Evolutionary conservation across 192 early-diverging fungal species (phyloP).

Genomic region (Backusella liffmaniae): DNA sequence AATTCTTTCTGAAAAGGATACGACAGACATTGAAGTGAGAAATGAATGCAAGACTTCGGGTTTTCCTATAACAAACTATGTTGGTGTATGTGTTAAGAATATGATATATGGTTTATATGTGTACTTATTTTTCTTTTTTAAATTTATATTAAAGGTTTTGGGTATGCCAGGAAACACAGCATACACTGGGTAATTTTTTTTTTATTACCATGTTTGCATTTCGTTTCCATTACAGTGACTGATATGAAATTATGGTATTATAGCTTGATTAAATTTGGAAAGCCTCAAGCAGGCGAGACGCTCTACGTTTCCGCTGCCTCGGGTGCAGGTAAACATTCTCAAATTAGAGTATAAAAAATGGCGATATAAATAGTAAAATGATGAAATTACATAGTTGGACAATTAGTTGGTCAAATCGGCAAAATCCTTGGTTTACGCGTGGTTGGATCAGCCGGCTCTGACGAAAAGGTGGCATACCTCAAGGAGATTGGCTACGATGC

Average conservation of each 20-base stretch:
- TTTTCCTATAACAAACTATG: conserved; percentile 55
- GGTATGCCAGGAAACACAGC: conserved; percentile 87
- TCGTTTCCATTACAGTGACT: conserved; percentile 6
- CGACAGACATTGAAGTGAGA: conserved; percentile 26
- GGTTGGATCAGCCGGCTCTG: conserved; percentile 79
- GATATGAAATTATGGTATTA: conserved; percentile 5
- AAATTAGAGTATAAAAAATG: no score
- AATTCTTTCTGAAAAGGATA: conserved; percentile 33
- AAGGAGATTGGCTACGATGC: conserved; percentile 72
- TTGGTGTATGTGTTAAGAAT: conserved; percentile 38
- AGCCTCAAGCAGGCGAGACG: conserved; percentile 81
- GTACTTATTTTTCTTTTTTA: no score
- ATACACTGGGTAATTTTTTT: conserved; percentile 46
- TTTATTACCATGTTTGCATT: neutral
- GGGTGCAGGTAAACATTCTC: conserved; percentile 33
- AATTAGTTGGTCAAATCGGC: conserved; percentile 74
- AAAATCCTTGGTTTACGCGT: conserved; percentile 76
- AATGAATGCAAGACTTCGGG: conserved; percentile 39
- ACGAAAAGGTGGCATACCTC: conserved; percentile 79
- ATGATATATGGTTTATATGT: no score
- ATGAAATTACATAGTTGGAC: conserved; percentile 51
- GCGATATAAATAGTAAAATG: conserved; percentile 10
- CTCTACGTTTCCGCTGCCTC: conserved; percentile 80
- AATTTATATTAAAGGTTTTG: conserved; percentile 31
- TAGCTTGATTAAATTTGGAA: conserved; percentile 57